Evolutionary conservation across 2,329 filamentous ascomycete genomes (phyloP).

Genomic region (Claviceps spartinae): DNA sequence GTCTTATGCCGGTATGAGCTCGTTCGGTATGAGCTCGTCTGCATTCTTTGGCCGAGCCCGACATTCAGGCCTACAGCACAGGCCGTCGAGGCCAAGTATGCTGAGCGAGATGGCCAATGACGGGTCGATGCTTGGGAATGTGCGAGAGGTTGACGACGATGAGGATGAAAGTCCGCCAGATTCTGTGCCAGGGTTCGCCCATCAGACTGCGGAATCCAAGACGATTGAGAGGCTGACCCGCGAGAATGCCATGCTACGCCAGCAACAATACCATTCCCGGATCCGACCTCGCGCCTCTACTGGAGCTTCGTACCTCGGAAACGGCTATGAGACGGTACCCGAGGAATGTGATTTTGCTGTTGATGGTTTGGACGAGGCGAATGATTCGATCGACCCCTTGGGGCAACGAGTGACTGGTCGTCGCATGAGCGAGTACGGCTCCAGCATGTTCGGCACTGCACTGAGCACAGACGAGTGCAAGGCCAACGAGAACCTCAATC

Average conservation of each 20-base stretch:
- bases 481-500: conserved; percentile 40
- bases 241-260: conserved; percentile 49
- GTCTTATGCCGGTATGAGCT: conserved; percentile 26
- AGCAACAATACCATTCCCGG: conserved; percentile 31
- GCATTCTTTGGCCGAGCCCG: conserved; percentile 39
- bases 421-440: conserved; percentile 44
- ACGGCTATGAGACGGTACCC: conserved; percentile 43
- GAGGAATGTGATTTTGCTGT: conserved; percentile 61
- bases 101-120: conserved; percentile 58
- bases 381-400: conserved; percentile 35
- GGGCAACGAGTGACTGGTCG: conserved; percentile 33
- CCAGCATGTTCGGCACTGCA: conserved; percentile 31
- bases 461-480: conserved; percentile 47
- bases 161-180: conserved; percentile 38
- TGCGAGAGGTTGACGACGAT: conserved; percentile 57
- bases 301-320: conserved; percentile 38
- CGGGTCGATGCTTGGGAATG: conserved; percentile 48
- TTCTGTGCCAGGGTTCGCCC: conserved; percentile 31
- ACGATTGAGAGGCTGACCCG: conserved; percentile 49
- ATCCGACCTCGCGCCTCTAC: conserved; percentile 46
- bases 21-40: conserved; percentile 33
- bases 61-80: conserved; percentile 61
- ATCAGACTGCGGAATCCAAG: conserved; percentile 44
- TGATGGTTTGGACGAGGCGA: conserved; percentile 53
- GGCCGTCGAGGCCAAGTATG: conserved; percentile 67